Evolutionary conservation across 148 eudicot species (phyloP).

Genomic region (Fallopia convolvulus): DNA sequence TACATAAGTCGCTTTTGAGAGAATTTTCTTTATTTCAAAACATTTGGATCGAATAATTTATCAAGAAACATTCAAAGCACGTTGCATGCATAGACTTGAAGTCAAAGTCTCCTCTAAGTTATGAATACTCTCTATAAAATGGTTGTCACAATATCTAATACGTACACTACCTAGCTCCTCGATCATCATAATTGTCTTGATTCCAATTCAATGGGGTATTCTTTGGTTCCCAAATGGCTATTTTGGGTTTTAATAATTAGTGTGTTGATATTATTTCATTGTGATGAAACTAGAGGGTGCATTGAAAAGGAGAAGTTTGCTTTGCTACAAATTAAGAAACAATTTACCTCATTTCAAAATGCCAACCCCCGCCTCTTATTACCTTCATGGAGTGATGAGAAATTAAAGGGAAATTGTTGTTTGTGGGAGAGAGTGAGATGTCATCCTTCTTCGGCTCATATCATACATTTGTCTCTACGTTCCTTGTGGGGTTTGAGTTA

Average conservation of each 20-base stretch:
- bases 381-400: neutral
- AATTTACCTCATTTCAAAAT: neutral
- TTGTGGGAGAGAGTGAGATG: neutral
- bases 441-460: neutral
- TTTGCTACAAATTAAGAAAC: neutral
- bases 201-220: neutral
- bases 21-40: too few species aligned
- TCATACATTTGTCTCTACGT: neutral
- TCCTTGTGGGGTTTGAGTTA: neutral
- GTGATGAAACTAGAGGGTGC: neutral
- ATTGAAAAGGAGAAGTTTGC: neutral
- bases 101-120: too few species aligned
- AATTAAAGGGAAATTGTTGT: neutral
- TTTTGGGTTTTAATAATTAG: neutral
- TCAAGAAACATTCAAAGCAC: too few species aligned
- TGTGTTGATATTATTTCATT: neutral
- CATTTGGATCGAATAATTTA: too few species aligned
- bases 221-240: neutral
- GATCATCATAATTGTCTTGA: too few species aligned
- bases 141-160: too few species aligned
- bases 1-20: too few species aligned
- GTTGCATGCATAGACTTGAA: too few species aligned
- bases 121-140: too few species aligned
- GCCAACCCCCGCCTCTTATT: neutral
- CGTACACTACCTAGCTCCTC: too few species aligned